phyloP scores from a whole-genome alignment of 768 basidiomycete genomes.

The Boletus tylopilopsis region DNA sequence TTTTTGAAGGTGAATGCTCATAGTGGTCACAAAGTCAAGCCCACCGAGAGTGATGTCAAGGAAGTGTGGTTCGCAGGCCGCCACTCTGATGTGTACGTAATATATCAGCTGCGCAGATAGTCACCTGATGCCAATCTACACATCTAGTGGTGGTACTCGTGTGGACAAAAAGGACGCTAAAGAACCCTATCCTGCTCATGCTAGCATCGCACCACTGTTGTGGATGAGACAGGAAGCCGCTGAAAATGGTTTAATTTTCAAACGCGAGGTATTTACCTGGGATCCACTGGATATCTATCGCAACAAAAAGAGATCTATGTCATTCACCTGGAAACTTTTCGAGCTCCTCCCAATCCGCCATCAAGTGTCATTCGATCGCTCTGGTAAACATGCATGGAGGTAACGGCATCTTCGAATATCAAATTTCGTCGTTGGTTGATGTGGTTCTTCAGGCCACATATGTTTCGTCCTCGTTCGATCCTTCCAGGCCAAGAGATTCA shows the following conservation, averaged over 20 bases:
- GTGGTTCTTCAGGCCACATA: neutral
- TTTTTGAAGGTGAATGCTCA: neutral
- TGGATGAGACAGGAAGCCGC: neutral
- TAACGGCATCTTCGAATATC: neutral
- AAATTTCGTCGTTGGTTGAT: too few relatives aligned
- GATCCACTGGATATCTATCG: neutral
- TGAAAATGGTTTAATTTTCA: neutral
- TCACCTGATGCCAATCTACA: too few relatives aligned
- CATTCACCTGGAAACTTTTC: neutral
- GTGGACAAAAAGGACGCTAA: too few relatives aligned
- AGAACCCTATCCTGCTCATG: neutral
- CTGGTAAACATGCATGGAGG: neutral
- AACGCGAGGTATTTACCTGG: neutral
- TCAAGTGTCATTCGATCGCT: neutral
- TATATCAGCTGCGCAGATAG: too few relatives aligned
- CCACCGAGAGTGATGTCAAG: neutral
- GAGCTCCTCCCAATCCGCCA: neutral
- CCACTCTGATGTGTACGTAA: neutral
- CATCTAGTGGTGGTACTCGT: neutral
- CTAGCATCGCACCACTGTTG: neutral
- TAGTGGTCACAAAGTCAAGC: neutral
- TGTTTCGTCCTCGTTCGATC: neutral
- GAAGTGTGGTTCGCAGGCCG: conserved; percentile 1
- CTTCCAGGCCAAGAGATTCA: neutral
- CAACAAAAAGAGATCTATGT: neutral